A percentile compares a stretch with the other conserved stretches of the same genome.
Conservation (phyloP, 768 basidiomycete genomes). For the Xerocomus potaroensis region DNA sequence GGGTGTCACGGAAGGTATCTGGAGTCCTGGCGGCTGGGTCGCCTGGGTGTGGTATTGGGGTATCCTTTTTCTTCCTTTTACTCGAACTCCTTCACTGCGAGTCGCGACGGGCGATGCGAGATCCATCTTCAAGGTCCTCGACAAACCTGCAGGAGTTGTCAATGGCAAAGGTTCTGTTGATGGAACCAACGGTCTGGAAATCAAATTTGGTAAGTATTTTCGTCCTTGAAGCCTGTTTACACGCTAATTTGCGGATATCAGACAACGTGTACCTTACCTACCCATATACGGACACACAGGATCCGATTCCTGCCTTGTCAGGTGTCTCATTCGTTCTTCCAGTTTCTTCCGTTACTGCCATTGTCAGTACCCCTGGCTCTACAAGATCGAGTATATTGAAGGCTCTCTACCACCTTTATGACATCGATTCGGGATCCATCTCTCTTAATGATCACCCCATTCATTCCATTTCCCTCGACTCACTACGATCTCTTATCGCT, state of each 20-base stretch:
- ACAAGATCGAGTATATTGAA: conserved; percentile 84
- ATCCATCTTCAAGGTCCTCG: conserved; percentile 72
- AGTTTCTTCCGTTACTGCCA: conserved; percentile 81
- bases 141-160: conserved; percentile 79
- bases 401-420: conserved; percentile 91
- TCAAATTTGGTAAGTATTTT: conserved; percentile 72
- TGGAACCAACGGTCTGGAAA: conserved; percentile 65
- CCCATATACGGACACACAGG: conserved; percentile 49
- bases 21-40: conserved; percentile 28
- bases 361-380: conserved; percentile 80
- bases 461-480: conserved; percentile 78
- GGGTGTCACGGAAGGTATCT: conserved; percentile 26
- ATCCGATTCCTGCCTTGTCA: conserved; percentile 53
- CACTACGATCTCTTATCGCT: conserved; percentile 76
- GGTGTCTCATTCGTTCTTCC: conserved; percentile 86
- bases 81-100: conserved; percentile 47
- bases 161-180: conserved; percentile 77
- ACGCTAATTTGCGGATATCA: conserved; percentile 23
- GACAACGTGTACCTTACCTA: conserved; percentile 89
- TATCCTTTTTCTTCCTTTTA: conserved; percentile 33
- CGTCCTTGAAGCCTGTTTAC: neutral
- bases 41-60: conserved; percentile 31
- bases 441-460: conserved; percentile 86
- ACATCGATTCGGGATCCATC: conserved; percentile 76
- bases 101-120: conserved; percentile 74